Evolutionary conservation across 106 monocot species (phyloP), one percentile per base, ranked within the genome.

Genomic region (Dactylorhiza incarnata): DNA sequence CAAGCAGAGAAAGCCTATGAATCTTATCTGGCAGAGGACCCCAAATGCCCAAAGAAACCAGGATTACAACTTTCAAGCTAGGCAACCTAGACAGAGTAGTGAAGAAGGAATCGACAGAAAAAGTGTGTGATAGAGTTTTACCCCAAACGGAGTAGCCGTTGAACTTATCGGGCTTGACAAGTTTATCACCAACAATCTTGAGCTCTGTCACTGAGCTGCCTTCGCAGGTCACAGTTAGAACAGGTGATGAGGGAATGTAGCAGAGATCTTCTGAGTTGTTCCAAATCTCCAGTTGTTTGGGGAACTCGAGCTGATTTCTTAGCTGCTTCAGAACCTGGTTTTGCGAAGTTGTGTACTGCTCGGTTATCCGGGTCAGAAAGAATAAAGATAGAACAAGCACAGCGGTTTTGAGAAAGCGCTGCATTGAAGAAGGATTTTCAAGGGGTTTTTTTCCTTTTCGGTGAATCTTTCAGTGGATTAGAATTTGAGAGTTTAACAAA

Each of bases 21-120:
- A 95, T 93, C 78, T 95, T 95, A 54, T 89, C 95, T 0, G 95
- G 85, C 3, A 95, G 81, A 73, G 92, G 88, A 44, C 95, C 95
- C 95, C 95, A 95, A 48, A 95, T 83, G 23, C 95, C 95, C 74
- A 95, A 79, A 15, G 92, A 90, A 54, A 93, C 90, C 54, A 95
- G 70, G 61, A 95, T 93, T 15, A 93, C 69, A 1, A 90, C 90
- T 79, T 73, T 88, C 86, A 95, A 81, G 63, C 82, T 82, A 14
- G 86, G 74, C 14, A 95, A 59, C 78, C 95, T 93, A 1, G 95
- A 56, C 43, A 95, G 69, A 15, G 95, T 95, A 5, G 95, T 93
- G 16, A 93, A 49, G 69, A 95, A 93, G 48, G 95, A 95, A 85
- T 95, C 95, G 2, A 84, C 75, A 17, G 83, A 83, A 73, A 95